Evolutionary conservation across 148 eudicot species (phyloP).

Genomic region (Euryodendron excelsum): DNA sequence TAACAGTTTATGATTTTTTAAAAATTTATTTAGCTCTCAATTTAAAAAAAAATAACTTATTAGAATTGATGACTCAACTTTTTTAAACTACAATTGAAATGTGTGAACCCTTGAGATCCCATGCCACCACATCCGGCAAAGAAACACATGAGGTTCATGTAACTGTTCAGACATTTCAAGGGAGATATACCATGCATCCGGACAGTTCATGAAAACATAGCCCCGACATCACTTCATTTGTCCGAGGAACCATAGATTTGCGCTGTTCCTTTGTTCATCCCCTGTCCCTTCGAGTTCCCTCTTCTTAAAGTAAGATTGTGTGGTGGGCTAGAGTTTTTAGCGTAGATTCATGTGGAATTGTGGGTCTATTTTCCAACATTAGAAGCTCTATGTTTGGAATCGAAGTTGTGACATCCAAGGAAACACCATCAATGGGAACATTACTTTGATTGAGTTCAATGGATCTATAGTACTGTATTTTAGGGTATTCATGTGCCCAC

Average conservation of each 20-base stretch:
- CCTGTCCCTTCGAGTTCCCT: slow-evolving; percentile 5
- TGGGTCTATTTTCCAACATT: not conserved
- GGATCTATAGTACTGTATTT: not conserved
- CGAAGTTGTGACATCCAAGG: not conserved
- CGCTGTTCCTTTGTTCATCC: slow-evolving; percentile 15
- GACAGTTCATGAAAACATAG: slow-evolving; percentile 7
- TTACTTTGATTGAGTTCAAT: not conserved
- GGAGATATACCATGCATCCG: slow-evolving; percentile 10
- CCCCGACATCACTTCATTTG: slow-evolving; percentile 9
- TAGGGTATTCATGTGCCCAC: not conserved
- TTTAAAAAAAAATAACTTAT: too few relatives aligned
- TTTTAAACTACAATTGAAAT: too few relatives aligned
- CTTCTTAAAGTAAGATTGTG: not conserved
- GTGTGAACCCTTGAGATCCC: too few relatives aligned
- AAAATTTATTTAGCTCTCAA: too few relatives aligned
- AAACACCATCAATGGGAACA: not conserved
- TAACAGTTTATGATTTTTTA: too few relatives aligned
- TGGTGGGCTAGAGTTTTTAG: too few relatives aligned
- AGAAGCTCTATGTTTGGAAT: not conserved
- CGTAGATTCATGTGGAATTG: not conserved
- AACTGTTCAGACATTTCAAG: slow-evolving; percentile 3
- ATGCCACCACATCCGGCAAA: too few relatives aligned
- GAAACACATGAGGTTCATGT: too few relatives aligned
- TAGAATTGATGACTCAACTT: too few relatives aligned
- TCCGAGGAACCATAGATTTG: slow-evolving; percentile 6